Evolutionary conservation across 192 early-diverging fungal species (phyloP), one percentile per base, ranked within the genome.

Genomic region (Entomortierella lignicola): DNA sequence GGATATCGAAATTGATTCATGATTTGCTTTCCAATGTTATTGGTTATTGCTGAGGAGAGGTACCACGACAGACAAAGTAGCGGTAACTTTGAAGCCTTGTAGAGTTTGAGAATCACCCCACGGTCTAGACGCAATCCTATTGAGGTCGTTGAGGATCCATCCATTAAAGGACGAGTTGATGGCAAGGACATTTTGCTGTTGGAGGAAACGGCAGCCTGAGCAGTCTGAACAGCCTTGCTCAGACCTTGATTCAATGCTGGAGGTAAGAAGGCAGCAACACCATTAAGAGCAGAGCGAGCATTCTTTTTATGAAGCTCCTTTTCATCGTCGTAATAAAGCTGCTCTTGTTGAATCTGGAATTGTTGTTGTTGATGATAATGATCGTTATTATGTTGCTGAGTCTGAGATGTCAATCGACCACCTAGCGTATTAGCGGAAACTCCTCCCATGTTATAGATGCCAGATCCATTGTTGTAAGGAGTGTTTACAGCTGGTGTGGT

Each of bases 21-120:
- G 68, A 95, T 90, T 66, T 89, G 87, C 71, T 97, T 97, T 15
- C 88, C 92, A 43, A 89, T 90, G 66, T 94, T 97, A 82, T 92
- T 94, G 26, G 93, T 94, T 18, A 97, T 60, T 10, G 95, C 92
- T 26, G 94, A 95, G 8, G 91, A 88, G 20, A 89, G 60, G 71
- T 97, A 97, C 95, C 95, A 97, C 50, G 89, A 64, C 21, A 90
- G 58, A 66, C 92, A 94, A 10, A 91, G 85, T 47, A 86, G 43
- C n/a, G 92, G 82, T 73, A 95, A 84, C 44, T 83, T 85, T 41
- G 83, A 43, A n/a, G 82, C 88, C 20, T 85, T 83, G 54, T 79
- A 79, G 2, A 79, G 47, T 29, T 69, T 77, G 42, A 68, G 39
- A 0, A 69, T 6, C 60, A 71, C 64, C 1, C 70, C 65, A 1